Base-by-base conservation (phyloP, 78 protist species). In the Mastigamoeba balamuthi region DNA sequence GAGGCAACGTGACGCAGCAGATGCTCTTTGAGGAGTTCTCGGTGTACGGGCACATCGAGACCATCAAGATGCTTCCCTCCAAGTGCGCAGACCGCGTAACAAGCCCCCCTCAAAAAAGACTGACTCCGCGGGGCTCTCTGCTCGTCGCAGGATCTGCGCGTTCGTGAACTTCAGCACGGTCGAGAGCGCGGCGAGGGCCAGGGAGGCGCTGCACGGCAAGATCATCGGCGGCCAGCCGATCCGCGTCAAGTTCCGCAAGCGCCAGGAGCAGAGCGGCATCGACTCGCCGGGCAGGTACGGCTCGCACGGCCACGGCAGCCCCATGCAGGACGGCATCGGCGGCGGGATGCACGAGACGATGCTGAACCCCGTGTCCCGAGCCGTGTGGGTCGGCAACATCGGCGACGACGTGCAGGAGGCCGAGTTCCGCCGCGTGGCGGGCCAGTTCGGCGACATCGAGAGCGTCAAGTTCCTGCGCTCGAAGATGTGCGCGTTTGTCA, bases 401-500 rank as follows among this genome's bases (percentile, higher is more conserved):
- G 35, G 65, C 40, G 81, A 69, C 37, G 76, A 75, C 9, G 64
- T 77, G 25, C 58, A 73, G 68, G 88, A 83, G 37, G 74, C 65
- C 48, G 88, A 83, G 17, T 73, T 83, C 30, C 35, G 77, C n/a
- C 69, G 48, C 36, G 83, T 73, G 35, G 71, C 76, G 53, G 77
- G 71, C 48, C 69, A 66, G 36, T 83, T 78, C 52, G 88, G 88
- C 40, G 84, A 83, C 39, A 83, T 83, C 53, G 88, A 83, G 69
- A 66, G 76, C 4, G 74, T 83, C 35, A 72, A 80, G 40, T 58
- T 76, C 6, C 74, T 83, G 0, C 6, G 79, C 23, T 69, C 78
- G 37, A 83, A 83, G 64, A 82, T 78, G 8, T 83, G 88, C 44
- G 88, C 88, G n/a, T 83, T 83, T 65, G 88, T 83, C 7, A 83